These are phyloP conservation scores for Talaromyces sp. DNA, from an alignment of 2,329 filamentous ascomycete species.

Conservation along the genomic window DNA sequence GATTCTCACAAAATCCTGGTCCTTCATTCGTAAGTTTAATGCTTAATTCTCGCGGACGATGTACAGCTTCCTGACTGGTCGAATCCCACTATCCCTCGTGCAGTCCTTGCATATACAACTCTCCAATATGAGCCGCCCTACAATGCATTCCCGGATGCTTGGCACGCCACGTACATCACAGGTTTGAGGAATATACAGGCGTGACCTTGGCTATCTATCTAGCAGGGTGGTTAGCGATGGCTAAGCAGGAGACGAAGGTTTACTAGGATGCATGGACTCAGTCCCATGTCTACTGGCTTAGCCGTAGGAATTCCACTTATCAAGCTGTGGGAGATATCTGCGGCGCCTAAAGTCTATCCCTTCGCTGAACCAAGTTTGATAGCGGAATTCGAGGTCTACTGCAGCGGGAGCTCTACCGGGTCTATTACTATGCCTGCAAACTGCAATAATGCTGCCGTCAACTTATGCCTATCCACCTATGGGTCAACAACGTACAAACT, in stretches of 20 bases:
- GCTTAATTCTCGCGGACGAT: neutral
- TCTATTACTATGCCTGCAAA: neutral
- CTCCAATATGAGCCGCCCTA: slow-evolving; percentile 12
- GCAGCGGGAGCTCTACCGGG: neutral
- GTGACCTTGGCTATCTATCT: neutral
- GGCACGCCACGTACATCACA: slow-evolving; percentile 15
- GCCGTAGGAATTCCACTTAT: neutral
- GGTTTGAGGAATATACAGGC: neutral
- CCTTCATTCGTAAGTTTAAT: neutral
- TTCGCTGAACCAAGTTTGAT: neutral
- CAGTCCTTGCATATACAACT: slow-evolving; percentile 16
- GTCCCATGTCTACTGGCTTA: neutral
- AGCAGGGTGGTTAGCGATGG: neutral
- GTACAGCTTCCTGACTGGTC: neutral
- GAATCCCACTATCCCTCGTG: slow-evolving; percentile 9
- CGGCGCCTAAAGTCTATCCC: neutral
- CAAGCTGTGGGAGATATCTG: neutral
- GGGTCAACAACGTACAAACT: neutral
- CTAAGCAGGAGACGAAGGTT: neutral
- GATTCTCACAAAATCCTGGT: too few relatives aligned
- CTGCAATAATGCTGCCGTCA: neutral
- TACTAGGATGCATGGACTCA: neutral
- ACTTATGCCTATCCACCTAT: neutral
- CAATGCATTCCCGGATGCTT: slow-evolving; percentile 14
- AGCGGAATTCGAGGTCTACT: neutral